These are phyloP conservation scores for Trifolium pratense DNA, from an alignment of 306 rosid species.

Conservation along the genomic window DNA sequence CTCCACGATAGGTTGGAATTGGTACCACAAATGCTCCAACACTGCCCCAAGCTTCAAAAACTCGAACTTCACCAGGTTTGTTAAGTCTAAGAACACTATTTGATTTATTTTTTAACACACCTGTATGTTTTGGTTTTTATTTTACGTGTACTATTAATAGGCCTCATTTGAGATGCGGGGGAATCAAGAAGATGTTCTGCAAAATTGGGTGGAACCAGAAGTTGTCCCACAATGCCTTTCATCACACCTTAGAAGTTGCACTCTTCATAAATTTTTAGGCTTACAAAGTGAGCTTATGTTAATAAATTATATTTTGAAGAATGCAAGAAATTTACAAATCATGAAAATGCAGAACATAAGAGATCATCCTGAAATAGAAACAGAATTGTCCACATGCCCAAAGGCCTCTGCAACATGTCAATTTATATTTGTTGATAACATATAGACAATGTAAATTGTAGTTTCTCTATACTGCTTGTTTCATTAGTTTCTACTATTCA, in stretches of 20 bases:
- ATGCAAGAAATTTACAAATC: not conserved
- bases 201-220: not conserved
- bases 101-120: not conserved
- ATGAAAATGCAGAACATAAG: not conserved
- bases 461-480: not conserved
- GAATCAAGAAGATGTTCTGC: not conserved
- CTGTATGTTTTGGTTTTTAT: not conserved
- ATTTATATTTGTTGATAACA: not conserved
- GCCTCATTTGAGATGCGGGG: not conserved
- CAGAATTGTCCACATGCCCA: not conserved
- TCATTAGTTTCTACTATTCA: not conserved
- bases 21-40: not conserved
- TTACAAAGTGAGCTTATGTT: not conserved
- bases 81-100: not conserved
- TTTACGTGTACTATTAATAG: not conserved
- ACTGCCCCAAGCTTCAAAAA: not conserved
- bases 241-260: not conserved
- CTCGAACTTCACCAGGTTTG: not conserved
- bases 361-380: not conserved
- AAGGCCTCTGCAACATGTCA: not conserved
- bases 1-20: not conserved
- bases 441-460: not conserved
- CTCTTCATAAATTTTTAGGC: not conserved
- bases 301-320: not conserved
- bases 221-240: not conserved